Base-by-base conservation (phyloP, 2,329 filamentous ascomycete genomes). In the Penicillium sp. region DNA sequence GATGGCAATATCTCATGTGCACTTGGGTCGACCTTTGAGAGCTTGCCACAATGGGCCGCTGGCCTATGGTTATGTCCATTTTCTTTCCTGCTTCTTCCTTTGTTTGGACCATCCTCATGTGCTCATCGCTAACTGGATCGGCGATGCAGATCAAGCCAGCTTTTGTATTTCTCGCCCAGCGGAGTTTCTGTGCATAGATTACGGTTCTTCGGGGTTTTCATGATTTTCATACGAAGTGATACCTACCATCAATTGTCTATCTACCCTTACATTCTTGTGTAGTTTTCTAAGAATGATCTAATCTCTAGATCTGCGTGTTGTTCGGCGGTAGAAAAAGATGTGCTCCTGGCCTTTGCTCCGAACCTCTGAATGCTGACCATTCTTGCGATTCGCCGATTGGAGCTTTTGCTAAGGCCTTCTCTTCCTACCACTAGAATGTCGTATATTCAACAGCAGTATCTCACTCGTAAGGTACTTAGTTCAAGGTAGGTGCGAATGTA, bases 71-170 rank as follows among this genome's bases (percentile, higher is more conserved):
- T 53, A 52, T 59, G 54, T 62, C 50, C 38, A n/a, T 31, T 42
- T 34, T 60, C 39, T 65, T 52, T 63, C 60, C 47, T 52, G 49
- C 43, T 61, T 57, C 47, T 59, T 63, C 52, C 49, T 59, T 60
- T 61, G 49, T 60, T 49, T 51, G 42, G 35, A 48, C 38, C 17
- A 34, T 58, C 31, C 49, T 61, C 45, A 49, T 60, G 64, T 63
- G 64, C 58, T 63, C 60, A 63, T 71, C 63, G 70, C 70, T 71
- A 72, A 72, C 68, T 63, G 63, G 62, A 63, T 62, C 54, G 64
- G 64, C 63, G 63, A 64, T 65, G 64, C 64, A 72, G 68, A 68
- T 67, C 41, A 60, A 63, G 51, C 62, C 59, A 63, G 62, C 43
- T 62, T 58, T 63, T 65, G 55, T 62, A 15, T 55, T 57, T 62